A percentile compares a stretch with the other conserved stretches of the same genome.
These are phyloP conservation scores for Graphium sp. DNA, from an alignment of 2,329 filamentous ascomycete genomes.

Conservation along the genomic window DNA sequence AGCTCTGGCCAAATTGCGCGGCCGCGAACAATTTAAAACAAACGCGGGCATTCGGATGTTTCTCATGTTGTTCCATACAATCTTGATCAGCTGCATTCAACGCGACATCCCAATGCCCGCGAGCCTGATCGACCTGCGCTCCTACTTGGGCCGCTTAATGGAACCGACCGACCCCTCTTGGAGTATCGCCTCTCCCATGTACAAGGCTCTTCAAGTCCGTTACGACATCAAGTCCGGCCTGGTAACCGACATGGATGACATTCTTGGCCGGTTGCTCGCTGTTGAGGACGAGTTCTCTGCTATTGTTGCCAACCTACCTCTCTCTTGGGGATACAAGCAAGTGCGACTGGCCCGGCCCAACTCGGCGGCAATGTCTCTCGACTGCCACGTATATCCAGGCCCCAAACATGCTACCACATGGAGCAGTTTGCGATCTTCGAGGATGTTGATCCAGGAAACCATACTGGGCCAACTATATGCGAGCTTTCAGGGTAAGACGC, in stretches of 20 bases:
- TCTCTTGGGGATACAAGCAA: constrained; percentile 22
- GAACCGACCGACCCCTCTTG: constrained; percentile 21
- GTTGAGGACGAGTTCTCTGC: constrained; percentile 25
- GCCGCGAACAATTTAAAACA: constrained; percentile 25
- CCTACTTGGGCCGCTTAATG: constrained; percentile 18
- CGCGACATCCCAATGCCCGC: constrained; percentile 28
- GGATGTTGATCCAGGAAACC: constrained; percentile 29
- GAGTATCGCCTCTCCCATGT: constrained; percentile 24
- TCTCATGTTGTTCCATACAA: constrained; percentile 31
- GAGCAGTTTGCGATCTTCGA: constrained; percentile 27
- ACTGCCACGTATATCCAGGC: constrained; percentile 27
- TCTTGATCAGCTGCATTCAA: constrained; percentile 34
- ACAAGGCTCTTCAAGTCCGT: constrained; percentile 26
- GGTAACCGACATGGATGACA: constrained; percentile 16
- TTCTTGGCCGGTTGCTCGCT: constrained; percentile 17
- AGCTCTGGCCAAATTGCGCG: constrained; percentile 30
- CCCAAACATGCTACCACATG: constrained; percentile 26
- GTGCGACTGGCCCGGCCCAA: constrained; percentile 20
- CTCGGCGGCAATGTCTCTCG: constrained; percentile 20
- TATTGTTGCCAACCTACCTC: constrained; percentile 19
- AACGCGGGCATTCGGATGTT: constrained; percentile 32
- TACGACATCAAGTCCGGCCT: constrained; percentile 23
- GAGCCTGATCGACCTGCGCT: constrained; percentile 26
- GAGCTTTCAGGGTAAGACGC: constrained; percentile 11
- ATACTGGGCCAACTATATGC: constrained; percentile 23